Conservation (phyloP, 2,329 filamentous ascomycete species). For the Juglanconis juglandina region DNA sequence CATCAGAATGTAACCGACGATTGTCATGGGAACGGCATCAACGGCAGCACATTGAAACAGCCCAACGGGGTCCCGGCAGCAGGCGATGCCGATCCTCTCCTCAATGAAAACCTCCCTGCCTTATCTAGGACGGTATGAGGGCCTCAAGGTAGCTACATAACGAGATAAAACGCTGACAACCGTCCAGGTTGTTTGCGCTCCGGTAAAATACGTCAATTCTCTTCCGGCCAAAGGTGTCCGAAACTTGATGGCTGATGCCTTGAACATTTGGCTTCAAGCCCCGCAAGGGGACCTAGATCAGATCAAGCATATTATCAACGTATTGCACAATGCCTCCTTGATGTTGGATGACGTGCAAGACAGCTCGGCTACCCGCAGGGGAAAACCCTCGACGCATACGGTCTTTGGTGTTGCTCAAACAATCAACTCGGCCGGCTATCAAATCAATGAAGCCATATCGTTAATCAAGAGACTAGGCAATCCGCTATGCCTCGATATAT, state of each 20-base stretch:
- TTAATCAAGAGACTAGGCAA: conserved; percentile 22
- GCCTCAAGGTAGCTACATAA: too few species aligned
- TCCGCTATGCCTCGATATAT: conserved; percentile 20
- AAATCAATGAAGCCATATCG: conserved; percentile 12
- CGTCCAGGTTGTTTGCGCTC: conserved; percentile 14
- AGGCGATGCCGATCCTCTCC: too few species aligned
- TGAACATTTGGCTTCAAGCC: conserved; percentile 30
- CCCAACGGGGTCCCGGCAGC: too few species aligned
- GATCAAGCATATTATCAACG: conserved; percentile 25
- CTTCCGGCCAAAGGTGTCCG: conserved; percentile 27
- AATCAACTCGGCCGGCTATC: conserved; percentile 34
- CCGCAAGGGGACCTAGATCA: conserved; percentile 16
- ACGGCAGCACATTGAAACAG: too few species aligned
- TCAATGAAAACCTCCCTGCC: too few species aligned
- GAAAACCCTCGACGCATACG: conserved; percentile 32
- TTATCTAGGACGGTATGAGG: too few species aligned
- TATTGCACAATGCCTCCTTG: conserved; percentile 30
- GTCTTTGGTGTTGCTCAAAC: conserved; percentile 35
- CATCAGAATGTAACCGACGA: too few species aligned
- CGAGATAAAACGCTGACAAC: too few species aligned
- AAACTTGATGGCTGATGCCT: conserved; percentile 22
- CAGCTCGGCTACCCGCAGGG: conserved; percentile 30
- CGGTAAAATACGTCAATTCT: conserved; percentile 23
- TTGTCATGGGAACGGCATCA: too few species aligned
- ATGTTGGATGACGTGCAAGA: conserved; percentile 40